Percentiles rank a stretch among this genome's conserved stretches.
phyloP scores from a whole-genome alignment of 805 yeast genomes.

The Lipomyces kockii region DNA sequence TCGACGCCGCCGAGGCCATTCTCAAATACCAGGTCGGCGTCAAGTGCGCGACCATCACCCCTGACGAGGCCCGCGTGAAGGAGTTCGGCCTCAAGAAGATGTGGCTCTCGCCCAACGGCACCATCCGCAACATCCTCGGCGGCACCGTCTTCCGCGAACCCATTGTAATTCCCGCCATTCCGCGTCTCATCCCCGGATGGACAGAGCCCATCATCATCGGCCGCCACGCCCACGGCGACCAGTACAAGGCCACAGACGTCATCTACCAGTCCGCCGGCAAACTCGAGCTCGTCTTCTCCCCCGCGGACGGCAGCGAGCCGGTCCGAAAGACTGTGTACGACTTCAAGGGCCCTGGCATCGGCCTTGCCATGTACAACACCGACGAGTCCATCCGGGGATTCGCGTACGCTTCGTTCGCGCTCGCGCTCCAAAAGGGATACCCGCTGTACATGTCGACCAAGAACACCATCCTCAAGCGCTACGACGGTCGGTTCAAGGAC shows the following conservation, averaged over 20 bases:
- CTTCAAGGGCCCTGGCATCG: conserved; percentile 77
- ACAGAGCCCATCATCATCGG: conserved; percentile 95
- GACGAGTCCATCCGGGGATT: conserved; percentile 87
- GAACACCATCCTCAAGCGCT: conserved; percentile 90
- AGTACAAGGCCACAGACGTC: conserved; percentile 89
- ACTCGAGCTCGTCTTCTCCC: conserved; percentile 75
- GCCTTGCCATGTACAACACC: conserved; percentile 93
- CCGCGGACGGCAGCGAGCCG: conserved; percentile 62
- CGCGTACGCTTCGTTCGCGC: conserved; percentile 89
- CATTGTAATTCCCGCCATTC: conserved; percentile 85
- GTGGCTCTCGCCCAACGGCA: conserved; percentile 98
- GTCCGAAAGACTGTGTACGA: conserved; percentile 66
- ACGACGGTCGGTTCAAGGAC: conserved; percentile 96
- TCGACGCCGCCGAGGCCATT: conserved; percentile 89
- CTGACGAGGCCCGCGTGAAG: conserved; percentile 92
- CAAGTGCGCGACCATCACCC: conserved; percentile 98
- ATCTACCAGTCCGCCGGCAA: conserved; percentile 80
- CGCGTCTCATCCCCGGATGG: conserved; percentile 90
- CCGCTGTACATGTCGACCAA: conserved; percentile 89
- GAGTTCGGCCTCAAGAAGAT: conserved; percentile 90
- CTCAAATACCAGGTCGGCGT: conserved; percentile 88
- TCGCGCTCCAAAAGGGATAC: conserved; percentile 78
- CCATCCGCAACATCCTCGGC: conserved; percentile 91
- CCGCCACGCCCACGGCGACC: conserved; percentile 97
- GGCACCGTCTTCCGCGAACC: conserved; percentile 98